Percentiles rank a stretch among this genome's conserved stretches.
phyloP scores from a whole-genome alignment of 805 yeast species.

The Lipomyces orientalis region DNA sequence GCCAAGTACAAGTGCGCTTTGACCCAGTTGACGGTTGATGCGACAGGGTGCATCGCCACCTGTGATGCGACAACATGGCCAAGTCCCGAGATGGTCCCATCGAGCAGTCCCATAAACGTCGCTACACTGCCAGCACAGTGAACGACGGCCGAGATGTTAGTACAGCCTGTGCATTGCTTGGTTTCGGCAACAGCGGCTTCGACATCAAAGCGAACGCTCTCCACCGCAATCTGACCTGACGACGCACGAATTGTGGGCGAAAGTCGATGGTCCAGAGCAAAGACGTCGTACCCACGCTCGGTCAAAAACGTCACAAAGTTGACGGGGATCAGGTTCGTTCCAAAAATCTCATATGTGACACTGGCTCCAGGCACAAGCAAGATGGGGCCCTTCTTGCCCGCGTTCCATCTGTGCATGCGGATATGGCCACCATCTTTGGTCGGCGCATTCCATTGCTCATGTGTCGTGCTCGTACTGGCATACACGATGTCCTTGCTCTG shows the following conservation, averaged over 20 bases:
- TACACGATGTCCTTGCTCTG: neutral
- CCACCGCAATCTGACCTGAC: neutral
- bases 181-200: slow-evolving; percentile 2
- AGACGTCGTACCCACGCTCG: neutral
- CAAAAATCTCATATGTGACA: neutral
- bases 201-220: slow-evolving; percentile 2
- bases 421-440: neutral
- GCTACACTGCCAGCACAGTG: neutral
- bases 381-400: neutral
- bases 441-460: neutral
- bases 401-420: slow-evolving; percentile 1
- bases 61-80: slow-evolving; percentile 2
- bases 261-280: neutral
- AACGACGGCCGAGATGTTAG: neutral
- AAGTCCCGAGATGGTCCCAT: neutral
- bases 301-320: neutral
- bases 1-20: neutral
- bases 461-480: neutral
- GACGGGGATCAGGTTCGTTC: neutral
- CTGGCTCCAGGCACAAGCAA: neutral
- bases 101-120: neutral
- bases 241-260: slow-evolving; percentile 2
- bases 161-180: neutral
- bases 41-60: neutral
- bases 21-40: neutral